Evolutionary conservation across 225 moss, liverwort and hornwort species (phyloP).

Genomic region (Ulota crispa): DNA sequence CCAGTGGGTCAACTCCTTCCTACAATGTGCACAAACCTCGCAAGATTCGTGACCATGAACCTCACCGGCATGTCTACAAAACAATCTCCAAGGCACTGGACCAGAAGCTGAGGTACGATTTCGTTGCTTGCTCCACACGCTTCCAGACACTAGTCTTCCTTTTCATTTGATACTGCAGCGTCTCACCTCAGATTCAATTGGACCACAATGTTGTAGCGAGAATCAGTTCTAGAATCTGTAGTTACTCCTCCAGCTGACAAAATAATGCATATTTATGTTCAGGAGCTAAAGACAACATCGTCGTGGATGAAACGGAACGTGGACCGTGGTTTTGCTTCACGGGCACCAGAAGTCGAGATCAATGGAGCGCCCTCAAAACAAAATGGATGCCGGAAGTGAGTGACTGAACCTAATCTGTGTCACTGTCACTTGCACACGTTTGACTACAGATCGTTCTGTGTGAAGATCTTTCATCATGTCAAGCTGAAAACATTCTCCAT

Average conservation of each 20-base stretch:
- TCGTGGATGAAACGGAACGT: not conserved
- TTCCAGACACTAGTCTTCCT: not conserved
- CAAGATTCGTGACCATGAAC: conserved; percentile 52
- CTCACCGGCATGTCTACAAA: conserved; percentile 57
- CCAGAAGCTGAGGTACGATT: conserved; percentile 45
- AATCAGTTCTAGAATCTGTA: not conserved
- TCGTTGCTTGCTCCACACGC: not conserved
- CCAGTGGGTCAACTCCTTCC: conserved; percentile 29
- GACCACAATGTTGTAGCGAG: not conserved
- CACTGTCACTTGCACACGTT: not conserved
- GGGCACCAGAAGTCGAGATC: conserved; percentile 1
- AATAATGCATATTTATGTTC: conserved; percentile 1
- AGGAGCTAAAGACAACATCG: conserved; percentile 28
- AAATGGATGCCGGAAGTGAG: conserved; percentile 4
- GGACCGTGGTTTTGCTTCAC: not conserved
- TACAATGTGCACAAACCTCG: conserved; percentile 51
- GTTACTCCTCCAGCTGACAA: conserved; percentile 8
- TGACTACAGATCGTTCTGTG: too few relatives aligned
- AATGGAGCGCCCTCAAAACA: not conserved
- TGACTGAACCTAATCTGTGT: not conserved
- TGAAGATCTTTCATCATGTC: too few relatives aligned
- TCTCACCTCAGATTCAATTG: not conserved
- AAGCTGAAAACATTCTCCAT: too few relatives aligned
- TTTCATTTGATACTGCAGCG: not conserved
- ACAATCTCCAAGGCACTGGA: conserved; percentile 55